These are phyloP conservation scores for Juncus effusus DNA, from an alignment of 176 grass and related monocot species.

Conservation along the genomic window DNA sequence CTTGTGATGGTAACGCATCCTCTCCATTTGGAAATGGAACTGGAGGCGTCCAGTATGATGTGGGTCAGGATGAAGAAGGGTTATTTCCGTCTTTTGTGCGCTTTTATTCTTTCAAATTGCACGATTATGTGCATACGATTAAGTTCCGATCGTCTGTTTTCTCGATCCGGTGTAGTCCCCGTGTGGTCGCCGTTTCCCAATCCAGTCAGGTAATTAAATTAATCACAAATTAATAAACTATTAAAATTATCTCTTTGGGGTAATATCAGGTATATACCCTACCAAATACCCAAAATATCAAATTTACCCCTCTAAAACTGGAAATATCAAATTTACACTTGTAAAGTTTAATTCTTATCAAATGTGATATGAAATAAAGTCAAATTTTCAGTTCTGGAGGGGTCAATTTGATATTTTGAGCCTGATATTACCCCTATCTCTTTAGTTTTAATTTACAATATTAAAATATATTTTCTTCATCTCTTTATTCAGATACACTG, in stretches of 20 bases:
- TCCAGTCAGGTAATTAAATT: constrained; percentile 59
- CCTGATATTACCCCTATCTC: not conserved
- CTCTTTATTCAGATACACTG: constrained; percentile 81
- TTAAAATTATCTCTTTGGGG: no score
- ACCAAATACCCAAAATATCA: no score
- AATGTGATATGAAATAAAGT: no score
- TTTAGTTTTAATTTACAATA: not conserved
- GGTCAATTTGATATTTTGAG: constrained; percentile 1
- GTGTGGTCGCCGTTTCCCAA: constrained; percentile 78
- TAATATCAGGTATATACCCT: no score
- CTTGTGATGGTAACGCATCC: constrained; percentile 35
- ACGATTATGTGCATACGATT: constrained; percentile 70
- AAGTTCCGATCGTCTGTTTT: constrained; percentile 79
- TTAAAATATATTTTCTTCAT: not conserved
- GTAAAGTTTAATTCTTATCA: not conserved
- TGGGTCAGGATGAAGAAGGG: constrained; percentile 35
- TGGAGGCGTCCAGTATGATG: constrained; percentile 40
- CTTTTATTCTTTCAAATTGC: constrained; percentile 80
- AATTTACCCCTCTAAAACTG: not conserved
- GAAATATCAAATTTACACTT: not conserved
- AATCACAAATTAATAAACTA: no score
- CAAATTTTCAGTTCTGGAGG: not conserved
- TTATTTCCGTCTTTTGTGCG: constrained; percentile 45
- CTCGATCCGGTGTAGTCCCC: constrained; percentile 75
- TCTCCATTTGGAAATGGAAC: constrained; percentile 52